Percentiles rank a stretch among this genome's conserved stretches.
phyloP scores from a whole-genome alignment of 2,329 filamentous ascomycete genomes.

The Fusarium solani-melongenae region DNA sequence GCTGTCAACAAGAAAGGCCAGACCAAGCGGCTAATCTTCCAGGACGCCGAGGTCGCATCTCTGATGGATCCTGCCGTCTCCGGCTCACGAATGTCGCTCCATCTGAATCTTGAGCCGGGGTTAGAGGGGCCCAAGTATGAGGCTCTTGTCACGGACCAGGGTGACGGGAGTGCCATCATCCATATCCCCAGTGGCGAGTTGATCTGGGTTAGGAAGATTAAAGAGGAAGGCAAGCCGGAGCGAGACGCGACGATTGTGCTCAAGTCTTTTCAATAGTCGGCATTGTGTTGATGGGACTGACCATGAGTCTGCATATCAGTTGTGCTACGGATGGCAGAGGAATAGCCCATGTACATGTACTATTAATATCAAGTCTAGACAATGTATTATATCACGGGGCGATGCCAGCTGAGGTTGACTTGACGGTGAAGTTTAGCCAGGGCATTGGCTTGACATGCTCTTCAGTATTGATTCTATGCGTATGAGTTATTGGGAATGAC shows the following conservation, averaged over 20 bases:
- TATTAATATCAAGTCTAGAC: background rate
- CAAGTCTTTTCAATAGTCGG: constrained; percentile 7
- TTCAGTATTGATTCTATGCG: background rate
- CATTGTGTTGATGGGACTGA: background rate
- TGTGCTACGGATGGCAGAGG: background rate
- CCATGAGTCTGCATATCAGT: background rate
- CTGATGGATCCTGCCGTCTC: background rate
- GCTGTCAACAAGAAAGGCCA: constrained; percentile 41
- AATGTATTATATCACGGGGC: background rate
- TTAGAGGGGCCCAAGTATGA: constrained; percentile 5
- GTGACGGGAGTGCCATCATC: constrained; percentile 40
- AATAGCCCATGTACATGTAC: background rate
- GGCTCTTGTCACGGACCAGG: constrained; percentile 8
- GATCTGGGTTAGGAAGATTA: constrained; percentile 46
- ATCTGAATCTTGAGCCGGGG: constrained; percentile 7
- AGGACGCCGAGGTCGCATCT: constrained; percentile 44
- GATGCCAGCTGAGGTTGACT: background rate
- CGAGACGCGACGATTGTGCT: constrained; percentile 41
- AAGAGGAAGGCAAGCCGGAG: constrained; percentile 48
- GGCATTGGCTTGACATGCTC: background rate
- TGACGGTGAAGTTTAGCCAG: background rate
- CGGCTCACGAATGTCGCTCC: constrained; percentile 30
- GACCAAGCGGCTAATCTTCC: constrained; percentile 54
- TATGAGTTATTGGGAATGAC: background rate
- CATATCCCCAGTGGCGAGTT: constrained; percentile 27